Evolutionary conservation across 495 filamentous ascomycete species (phyloP).

Genomic region (Aspergillus steynii): DNA sequence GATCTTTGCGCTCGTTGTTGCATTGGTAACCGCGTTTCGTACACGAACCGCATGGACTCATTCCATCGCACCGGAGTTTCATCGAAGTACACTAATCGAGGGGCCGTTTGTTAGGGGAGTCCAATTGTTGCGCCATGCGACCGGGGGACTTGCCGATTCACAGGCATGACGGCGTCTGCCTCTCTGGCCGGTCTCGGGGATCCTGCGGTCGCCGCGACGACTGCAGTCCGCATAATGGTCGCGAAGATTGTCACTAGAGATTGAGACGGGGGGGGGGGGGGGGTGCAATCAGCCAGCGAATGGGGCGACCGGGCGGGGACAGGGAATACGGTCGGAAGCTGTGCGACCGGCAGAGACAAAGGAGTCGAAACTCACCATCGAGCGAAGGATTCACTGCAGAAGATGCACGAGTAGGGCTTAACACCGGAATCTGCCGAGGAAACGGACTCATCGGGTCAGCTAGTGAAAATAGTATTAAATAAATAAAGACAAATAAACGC

Average conservation of each 20-base stretch:
- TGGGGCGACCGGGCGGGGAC: constrained; percentile 1
- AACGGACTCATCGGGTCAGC: constrained; percentile 18
- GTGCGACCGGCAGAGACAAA: background rate
- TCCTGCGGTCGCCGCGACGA: constrained; percentile 41
- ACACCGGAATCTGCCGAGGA: constrained; percentile 41
- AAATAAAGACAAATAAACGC: background rate
- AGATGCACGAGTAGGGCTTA: constrained; percentile 47
- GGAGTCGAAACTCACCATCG: constrained; percentile 36
- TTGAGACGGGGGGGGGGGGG: background rate
- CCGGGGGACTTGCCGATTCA: constrained; percentile 36
- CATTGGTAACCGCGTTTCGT: constrained; percentile 44
- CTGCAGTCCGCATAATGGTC: constrained; percentile 47
- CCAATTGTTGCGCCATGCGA: background rate
- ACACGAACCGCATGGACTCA: constrained; percentile 49
- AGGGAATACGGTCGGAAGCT: background rate
- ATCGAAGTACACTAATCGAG: constrained; percentile 47
- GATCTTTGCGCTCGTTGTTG: constrained; percentile 36
- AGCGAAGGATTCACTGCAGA: constrained; percentile 47
- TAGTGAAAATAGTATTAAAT: constrained; percentile 1
- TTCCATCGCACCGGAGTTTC: constrained; percentile 53
- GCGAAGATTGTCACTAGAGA: constrained; percentile 44
- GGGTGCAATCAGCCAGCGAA: background rate
- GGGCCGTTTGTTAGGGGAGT: constrained; percentile 4
- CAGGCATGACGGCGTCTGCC: constrained; percentile 49
- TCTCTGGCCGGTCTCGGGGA: constrained; percentile 48